Conservation (phyloP, 2,329 filamentous ascomycete species). For the Graphiopsis chlorocephala region DNA sequence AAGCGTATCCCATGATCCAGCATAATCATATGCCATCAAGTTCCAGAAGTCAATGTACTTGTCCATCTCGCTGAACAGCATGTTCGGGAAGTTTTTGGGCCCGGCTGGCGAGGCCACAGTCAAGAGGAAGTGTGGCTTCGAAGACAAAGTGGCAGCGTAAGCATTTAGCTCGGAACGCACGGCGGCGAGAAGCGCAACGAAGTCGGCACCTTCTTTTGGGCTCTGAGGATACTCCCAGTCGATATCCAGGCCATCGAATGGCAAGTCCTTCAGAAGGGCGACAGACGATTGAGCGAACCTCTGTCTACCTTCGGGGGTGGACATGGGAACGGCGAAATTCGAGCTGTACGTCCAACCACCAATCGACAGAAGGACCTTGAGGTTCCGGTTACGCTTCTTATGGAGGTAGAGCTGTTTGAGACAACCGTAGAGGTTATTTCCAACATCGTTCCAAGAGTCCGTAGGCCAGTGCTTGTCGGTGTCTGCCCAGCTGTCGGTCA, state of each 20-base stretch:
- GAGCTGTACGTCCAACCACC: conserved; percentile 77
- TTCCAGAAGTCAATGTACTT: conserved; percentile 46
- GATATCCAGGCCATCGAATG: conserved; percentile 58
- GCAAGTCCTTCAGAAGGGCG: conserved; percentile 71
- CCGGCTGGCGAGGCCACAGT: conserved; percentile 44
- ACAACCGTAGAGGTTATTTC: conserved; percentile 71
- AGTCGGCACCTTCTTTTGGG: conserved; percentile 37
- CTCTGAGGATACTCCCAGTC: conserved; percentile 48
- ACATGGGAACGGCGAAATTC: conserved; percentile 70
- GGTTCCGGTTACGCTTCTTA: conserved; percentile 70
- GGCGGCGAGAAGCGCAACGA: conserved; percentile 37
- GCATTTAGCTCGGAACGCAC: conserved; percentile 38
- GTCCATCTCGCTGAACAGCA: conserved; percentile 39
- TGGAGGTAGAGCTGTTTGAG: conserved; percentile 71
- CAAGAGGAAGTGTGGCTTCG: conserved; percentile 40
- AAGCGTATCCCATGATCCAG: conserved; percentile 70
- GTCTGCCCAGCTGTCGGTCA: conserved; percentile 68
- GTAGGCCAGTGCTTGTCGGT: conserved; percentile 63
- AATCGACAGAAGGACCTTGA: conserved; percentile 77
- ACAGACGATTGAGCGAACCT: conserved; percentile 70
- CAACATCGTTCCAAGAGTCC: conserved; percentile 64
- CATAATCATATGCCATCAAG: conserved; percentile 52
- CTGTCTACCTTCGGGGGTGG: conserved; percentile 58
- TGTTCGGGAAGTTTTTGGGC: conserved; percentile 39
- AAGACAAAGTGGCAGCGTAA: conserved; percentile 36